phyloP scores from a whole-genome alignment of 345 rosid species.

The Cochlearia excelsa region DNA sequence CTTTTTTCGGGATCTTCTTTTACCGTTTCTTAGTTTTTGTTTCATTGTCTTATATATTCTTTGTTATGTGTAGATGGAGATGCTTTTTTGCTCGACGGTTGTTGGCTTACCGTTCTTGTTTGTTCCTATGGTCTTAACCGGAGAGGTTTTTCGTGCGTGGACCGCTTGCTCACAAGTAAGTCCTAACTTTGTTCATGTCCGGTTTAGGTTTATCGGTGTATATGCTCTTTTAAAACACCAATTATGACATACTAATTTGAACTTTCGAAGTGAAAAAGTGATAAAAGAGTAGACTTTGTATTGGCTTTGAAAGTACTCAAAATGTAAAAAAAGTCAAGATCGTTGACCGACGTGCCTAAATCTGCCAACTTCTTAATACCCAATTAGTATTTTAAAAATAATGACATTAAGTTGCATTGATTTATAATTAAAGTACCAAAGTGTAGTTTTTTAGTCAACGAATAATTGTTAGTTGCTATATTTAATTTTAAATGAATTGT shows the following conservation, averaged over 20 bases:
- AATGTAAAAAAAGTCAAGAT: background rate
- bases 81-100: constrained; percentile 89
- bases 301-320: constrained; percentile 12
- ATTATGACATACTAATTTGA: constrained; percentile 10
- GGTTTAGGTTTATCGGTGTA: constrained; percentile 3
- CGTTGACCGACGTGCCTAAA: constrained; percentile 35
- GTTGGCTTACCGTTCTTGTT: constrained; percentile 88
- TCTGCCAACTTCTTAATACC: constrained; percentile 30
- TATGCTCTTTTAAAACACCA: too few species aligned
- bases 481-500: background rate
- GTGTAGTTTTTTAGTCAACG: constrained; percentile 8
- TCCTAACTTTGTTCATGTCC: constrained; percentile 3
- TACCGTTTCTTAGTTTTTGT: background rate
- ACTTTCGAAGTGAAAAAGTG: too few species aligned
- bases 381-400: constrained; percentile 10
- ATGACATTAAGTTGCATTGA: constrained; percentile 5
- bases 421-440: constrained; percentile 24
- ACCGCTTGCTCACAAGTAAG: constrained; percentile 84
- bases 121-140: constrained; percentile 95
- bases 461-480: constrained; percentile 11
- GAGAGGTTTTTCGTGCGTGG: constrained; percentile 92
- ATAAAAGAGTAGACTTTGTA: constrained; percentile 8
- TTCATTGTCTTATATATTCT: constrained; percentile 3
- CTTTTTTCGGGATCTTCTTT: background rate
- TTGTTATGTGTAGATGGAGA: constrained; percentile 64